Evolutionary conservation across 2,329 filamentous ascomycete genomes (phyloP), one percentile per base, ranked within the genome.

Genomic region (Trichophyton simii): DNA sequence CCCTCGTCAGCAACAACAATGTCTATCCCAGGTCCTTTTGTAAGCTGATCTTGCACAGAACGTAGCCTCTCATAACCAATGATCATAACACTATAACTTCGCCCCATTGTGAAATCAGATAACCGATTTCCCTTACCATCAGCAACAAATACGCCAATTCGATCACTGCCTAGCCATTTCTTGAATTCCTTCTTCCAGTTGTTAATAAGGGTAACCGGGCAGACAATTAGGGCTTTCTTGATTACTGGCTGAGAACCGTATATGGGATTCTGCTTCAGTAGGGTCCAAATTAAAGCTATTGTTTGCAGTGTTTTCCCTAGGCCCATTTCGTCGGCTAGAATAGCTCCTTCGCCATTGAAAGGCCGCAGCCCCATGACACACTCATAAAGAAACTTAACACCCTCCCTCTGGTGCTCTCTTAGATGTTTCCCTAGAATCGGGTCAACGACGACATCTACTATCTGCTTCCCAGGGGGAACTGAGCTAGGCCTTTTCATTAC

Each of bases 251-350:
- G 67, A 31, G 76, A 78, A 44, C 81, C 81, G 65, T 83, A 77
- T 4, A 87, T 77, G 0, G 86, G 85, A 67, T 86, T 88, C 68
- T 89, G 86, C 70, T 88, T 88, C 64, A 89, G 72, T 38, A 89
- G 71, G 1, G 86, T 89, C 86, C 86, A 89, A 11, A 89, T 69
- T 54, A 89, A 72, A 2, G 86, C 77, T 67, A 89, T 89, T 0
- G 86, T 88, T 67, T 89, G 86, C 38, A 89, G 70, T 0, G 87
- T 88, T 73, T 89, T 89, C 20, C 87, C 87, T 1, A 89, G 72
- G 0, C 87, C 87, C 87, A 89, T 89, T 66, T 89, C 87, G 68
- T 89, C 87, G 1, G 87, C 87, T 57, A 89, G 75, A 62, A 89
- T 84, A 2, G 85, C 86, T 25, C 86, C 86, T 71, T 86, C 81